phyloP scores from a whole-genome alignment of 306 rosid genomes.

The Lathyrus tuberosus region DNA sequence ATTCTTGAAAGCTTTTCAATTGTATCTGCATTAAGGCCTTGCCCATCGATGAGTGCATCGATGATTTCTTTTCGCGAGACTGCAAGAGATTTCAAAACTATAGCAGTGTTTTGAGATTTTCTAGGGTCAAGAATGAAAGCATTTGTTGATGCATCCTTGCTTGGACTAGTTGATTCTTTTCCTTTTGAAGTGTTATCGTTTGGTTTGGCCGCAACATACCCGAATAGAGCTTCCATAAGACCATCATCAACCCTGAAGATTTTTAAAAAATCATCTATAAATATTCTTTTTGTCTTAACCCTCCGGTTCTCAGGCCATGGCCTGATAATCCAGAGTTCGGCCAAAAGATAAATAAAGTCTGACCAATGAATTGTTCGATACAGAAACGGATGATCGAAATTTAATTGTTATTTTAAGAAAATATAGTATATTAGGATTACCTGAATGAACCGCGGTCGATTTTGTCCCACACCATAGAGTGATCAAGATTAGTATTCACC shows the following conservation, averaged over 20 bases:
- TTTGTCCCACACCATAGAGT: constrained; percentile 98
- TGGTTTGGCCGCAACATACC: constrained; percentile 57
- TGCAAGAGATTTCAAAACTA: constrained; percentile 69
- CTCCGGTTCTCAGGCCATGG: neutral
- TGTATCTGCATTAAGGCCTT: constrained; percentile 64
- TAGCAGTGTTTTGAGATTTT: constrained; percentile 88
- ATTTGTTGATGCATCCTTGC: constrained; percentile 37
- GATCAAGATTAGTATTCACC: constrained; percentile 68
- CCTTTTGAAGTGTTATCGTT: constrained; percentile 47
- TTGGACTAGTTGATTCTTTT: constrained; percentile 39
- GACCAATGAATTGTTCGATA: no score
- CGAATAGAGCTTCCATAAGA: constrained; percentile 94
- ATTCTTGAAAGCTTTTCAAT: constrained; percentile 82
- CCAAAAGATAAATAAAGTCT: no score
- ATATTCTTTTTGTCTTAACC: neutral
- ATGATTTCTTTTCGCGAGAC: constrained; percentile 61
- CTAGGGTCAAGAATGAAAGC: constrained; percentile 66
- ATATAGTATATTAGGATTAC: constrained; percentile 46
- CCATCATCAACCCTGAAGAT: constrained; percentile 79
- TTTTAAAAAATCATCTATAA: constrained; percentile 9
- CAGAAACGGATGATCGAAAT: no score
- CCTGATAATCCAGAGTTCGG: no score
- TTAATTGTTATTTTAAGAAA: neutral
- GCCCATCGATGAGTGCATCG: constrained; percentile 73
- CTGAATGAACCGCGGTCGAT: constrained; percentile 75